Percentiles rank a stretch among this genome's conserved stretches.
These are phyloP conservation scores for Chenopodium quinoa DNA, from an alignment of 148 eudicot species.

Conservation along the genomic window DNA sequence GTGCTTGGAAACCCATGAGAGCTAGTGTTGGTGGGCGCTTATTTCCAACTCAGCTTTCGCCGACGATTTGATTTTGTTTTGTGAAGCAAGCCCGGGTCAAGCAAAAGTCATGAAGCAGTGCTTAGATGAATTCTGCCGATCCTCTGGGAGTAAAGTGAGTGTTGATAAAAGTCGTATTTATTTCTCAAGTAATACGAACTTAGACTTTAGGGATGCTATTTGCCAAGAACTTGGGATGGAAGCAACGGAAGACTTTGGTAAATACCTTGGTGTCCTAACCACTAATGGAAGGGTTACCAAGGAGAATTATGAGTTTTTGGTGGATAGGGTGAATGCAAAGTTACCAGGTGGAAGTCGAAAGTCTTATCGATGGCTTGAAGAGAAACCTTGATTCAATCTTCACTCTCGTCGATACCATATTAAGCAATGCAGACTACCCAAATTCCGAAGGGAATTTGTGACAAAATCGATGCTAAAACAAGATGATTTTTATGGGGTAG, in stretches of 20 bases:
- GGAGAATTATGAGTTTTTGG: no score
- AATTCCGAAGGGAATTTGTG: background rate
- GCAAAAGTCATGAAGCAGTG: background rate
- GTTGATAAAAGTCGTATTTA: background rate
- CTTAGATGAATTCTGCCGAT: background rate
- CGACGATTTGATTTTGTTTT: background rate
- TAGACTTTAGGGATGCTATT: background rate
- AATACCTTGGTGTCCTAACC: background rate
- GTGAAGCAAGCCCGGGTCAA: background rate
- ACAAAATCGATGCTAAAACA: background rate
- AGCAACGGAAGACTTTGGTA: background rate
- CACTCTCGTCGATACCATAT: background rate
- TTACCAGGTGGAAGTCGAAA: background rate
- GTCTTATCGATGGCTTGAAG: background rate
- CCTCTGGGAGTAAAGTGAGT: background rate
- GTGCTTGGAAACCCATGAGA: background rate
- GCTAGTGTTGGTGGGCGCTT: background rate
- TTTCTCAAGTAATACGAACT: background rate
- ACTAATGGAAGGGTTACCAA: background rate
- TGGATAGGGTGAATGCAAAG: background rate
- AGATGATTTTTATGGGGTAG: background rate
- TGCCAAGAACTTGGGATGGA: background rate
- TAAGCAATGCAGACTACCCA: background rate
- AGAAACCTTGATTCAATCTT: background rate
- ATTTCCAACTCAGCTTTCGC: background rate